These are phyloP conservation scores for Geranomyces variabilis DNA, from an alignment of 192 early-diverging fungal species.

Conservation along the genomic window DNA sequence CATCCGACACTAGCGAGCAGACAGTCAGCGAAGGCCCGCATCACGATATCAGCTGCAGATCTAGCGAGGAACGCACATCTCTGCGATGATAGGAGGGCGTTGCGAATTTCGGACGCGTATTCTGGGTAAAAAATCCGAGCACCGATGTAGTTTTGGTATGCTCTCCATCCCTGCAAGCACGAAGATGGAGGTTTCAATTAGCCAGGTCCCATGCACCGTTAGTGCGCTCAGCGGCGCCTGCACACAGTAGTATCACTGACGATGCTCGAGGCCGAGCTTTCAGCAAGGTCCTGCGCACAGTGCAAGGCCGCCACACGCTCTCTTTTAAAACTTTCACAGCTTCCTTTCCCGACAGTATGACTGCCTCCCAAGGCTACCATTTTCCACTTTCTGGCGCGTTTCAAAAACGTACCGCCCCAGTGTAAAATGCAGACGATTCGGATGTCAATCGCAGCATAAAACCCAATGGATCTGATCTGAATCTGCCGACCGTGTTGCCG, in stretches of 20 bases:
- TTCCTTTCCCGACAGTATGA: no score
- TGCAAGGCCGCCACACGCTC: no score
- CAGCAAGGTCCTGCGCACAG: no score
- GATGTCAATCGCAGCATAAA: slow-evolving; percentile 61
- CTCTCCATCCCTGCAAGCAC: slow-evolving; percentile 71
- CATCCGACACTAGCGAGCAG: neutral
- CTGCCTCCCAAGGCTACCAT: no score
- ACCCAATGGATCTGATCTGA: slow-evolving; percentile 72
- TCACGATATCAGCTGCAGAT: neutral
- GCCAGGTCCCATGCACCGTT: no score
- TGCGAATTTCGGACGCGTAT: slow-evolving; percentile 67
- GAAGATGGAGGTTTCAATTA: no score
- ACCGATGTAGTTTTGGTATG: slow-evolving; percentile 77
- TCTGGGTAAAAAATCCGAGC: slow-evolving; percentile 69
- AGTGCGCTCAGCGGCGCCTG: no score
- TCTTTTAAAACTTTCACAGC: no score
- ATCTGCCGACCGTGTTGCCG: slow-evolving; percentile 41
- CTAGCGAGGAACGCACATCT: slow-evolving; percentile 48
- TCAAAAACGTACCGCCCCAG: slow-evolving; percentile 30
- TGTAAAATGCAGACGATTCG: slow-evolving; percentile 44
- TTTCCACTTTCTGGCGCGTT: no score
- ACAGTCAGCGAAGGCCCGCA: neutral
- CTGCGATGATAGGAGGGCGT: slow-evolving; percentile 56
- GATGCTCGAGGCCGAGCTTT: no score
- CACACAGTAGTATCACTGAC: no score